phyloP scores from a whole-genome alignment of 139 green algal species.

The Axilococcus clingmanii region DNA sequence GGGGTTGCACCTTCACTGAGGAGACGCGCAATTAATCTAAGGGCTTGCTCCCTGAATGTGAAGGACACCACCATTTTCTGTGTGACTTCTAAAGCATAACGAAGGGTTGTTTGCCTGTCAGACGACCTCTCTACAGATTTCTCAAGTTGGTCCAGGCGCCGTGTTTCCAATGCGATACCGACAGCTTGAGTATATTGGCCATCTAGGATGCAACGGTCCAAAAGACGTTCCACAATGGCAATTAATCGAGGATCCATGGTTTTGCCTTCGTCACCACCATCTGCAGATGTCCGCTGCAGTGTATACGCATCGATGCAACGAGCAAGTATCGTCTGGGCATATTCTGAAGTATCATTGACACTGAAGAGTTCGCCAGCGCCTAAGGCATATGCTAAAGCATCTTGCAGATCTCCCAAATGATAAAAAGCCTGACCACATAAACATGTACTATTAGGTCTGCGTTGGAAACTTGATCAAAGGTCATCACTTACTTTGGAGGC shows the following conservation, averaged over 20 bases:
- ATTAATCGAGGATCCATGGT: slow-evolving; percentile 72
- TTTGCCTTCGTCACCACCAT: slow-evolving; percentile 16
- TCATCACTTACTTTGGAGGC: slow-evolving; percentile 85
- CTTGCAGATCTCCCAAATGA: slow-evolving; percentile 92
- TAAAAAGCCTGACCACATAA: slow-evolving; percentile 88
- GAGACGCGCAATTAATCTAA: slow-evolving; percentile 70
- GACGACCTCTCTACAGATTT: slow-evolving; percentile 29
- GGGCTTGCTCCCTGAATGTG: slow-evolving; percentile 74
- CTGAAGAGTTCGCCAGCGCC: slow-evolving; percentile 88
- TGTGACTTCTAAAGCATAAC: slow-evolving; percentile 72
- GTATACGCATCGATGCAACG: slow-evolving; percentile 95
- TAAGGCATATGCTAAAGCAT: slow-evolving; percentile 90
- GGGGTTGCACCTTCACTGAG: slow-evolving; percentile 47
- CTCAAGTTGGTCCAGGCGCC: slow-evolving; percentile 84
- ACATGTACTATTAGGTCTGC: neutral
- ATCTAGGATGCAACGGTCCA: slow-evolving; percentile 65
- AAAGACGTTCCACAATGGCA: slow-evolving; percentile 87
- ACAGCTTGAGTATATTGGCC: slow-evolving; percentile 89
- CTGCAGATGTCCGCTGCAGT: slow-evolving; percentile 37
- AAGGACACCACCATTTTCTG: slow-evolving; percentile 68
- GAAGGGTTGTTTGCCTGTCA: slow-evolving; percentile 35
- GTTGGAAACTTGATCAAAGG: neutral
- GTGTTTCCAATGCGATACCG: slow-evolving; percentile 84
- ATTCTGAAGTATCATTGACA: slow-evolving; percentile 80
- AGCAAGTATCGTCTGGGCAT: slow-evolving; percentile 89